Evolutionary conservation across 345 rosid species (phyloP), one percentile per base, ranked within the genome.

Genomic region (Eucalyptus guilfoylei): DNA sequence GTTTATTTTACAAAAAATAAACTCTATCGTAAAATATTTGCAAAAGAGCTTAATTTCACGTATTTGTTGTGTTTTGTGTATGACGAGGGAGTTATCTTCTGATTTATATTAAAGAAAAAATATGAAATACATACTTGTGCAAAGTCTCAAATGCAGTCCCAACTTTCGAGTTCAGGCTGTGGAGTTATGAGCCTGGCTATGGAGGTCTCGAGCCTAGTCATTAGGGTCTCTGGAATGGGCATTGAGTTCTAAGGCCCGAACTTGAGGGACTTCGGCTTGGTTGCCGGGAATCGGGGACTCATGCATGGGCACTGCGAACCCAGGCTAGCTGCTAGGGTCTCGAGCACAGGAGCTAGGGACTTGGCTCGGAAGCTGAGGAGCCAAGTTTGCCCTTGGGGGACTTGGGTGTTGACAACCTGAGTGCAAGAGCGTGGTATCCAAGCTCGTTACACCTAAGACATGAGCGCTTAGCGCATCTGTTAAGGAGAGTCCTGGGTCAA

Each of bases 151-250:
- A 30, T 28, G n/a, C 8, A 28, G 14, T 60, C 32, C 69, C n/a
- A 60, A 13, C 8, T 60, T 60, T 3, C 1, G 16, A 8, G 34
- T 28, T 60, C 8, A 13, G 3, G n/a, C 3, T 3, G 0, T 28
- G 30, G 30, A 11, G 64, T 58, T 26, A 11, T 58, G 30, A 58
- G 64, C 14, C 6, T 58, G 7, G 30, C 2, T 32, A 9, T n/a
- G 80, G 21, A 17, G 80, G 7, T 69, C 24, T 5, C 1, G 26
- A 4, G 26, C 81, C 44, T 19, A 9, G 2, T 17, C 44, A 17
- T 32, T 34, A 16, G 6, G 40, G 81, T 72, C 14, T 72, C 0
- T 72, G 2, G 26, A 16, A 32, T 8, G 40, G 21, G 23, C 17
- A 72, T 72, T 40, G 44, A 72, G 44, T 34, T 72, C 26, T 2